Base-by-base conservation (phyloP, 2,329 filamentous ascomycete genomes). In the Pseudonectria foliicola region DNA sequence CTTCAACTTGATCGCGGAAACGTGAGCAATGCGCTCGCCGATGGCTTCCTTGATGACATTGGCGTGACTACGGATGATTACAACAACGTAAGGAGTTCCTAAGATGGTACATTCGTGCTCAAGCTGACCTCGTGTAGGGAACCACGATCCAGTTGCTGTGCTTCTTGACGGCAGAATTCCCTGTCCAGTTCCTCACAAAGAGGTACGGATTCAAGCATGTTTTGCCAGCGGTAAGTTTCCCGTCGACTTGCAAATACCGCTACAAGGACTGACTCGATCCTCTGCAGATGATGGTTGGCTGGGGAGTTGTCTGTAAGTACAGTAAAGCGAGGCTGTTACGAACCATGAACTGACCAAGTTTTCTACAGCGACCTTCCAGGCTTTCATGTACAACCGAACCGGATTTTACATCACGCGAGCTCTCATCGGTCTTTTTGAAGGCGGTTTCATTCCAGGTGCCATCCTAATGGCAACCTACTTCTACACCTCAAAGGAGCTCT, bases 381-480 rank as follows among this genome's bases (percentile, higher is more conserved):
- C 70, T 3, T 77, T 68, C 52, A 68, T 74, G 46, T 62, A 56
- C 6, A 60, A 60, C 18, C 60, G 68, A 25, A 53, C 63, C 1
- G 57, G 59, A 5, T 77, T 73, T 50, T 66, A 75, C 34, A 53
- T 65, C 4, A 72, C 70, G 0, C 63, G 73, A 2, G 63, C 73
- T 3, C 47, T 77, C 11, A 67, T 77, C 12, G 73, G 73, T 1
- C 50, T 70, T 3, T 71, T 65, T 32, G 71, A 77, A 45, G 70
- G 70, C 10, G 73, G 73, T 3, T 77, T 76, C 44, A 76, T 77
- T 33, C 73, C 73, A 2, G 72, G 70, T 43, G 72, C 70, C 10
- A 74, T 82, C 32, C 63, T 82, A 2, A 85, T 82, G 54, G 66
- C 82, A 1, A 78, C 75, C 2, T 86, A 86, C 56, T 87, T 82